Percentiles rank a stretch among this genome's conserved stretches.
phyloP scores from a whole-genome alignment of 495 filamentous ascomycete species.

The Penicillium bovifimosum region DNA sequence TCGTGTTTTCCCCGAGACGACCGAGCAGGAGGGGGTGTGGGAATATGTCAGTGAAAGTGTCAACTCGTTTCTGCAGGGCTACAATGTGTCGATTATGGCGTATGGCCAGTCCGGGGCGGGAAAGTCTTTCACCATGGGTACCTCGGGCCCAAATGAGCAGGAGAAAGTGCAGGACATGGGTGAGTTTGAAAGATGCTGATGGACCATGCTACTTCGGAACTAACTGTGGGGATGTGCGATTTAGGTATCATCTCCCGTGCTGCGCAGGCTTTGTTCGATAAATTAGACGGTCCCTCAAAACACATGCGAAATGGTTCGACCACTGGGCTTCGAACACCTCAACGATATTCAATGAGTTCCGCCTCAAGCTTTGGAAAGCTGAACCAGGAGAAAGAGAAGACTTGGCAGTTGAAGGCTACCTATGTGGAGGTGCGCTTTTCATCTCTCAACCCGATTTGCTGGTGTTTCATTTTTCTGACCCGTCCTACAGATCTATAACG shows the following conservation, averaged over 20 bases:
- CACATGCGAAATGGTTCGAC: conserved; percentile 50
- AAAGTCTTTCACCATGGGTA: conserved; percentile 99
- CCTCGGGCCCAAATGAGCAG: conserved; percentile 81
- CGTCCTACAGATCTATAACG: conserved; percentile 78
- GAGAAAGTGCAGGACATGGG: conserved; percentile 71
- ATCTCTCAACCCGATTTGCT: background rate
- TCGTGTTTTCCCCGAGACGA: conserved; percentile 80
- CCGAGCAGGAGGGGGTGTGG: conserved; percentile 88
- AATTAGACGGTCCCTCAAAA: conserved; percentile 55
- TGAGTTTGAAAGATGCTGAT: conserved; percentile 33
- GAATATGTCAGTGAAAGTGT: conserved; percentile 91
- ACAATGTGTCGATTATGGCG: conserved; percentile 97
- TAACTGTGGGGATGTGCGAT: background rate
- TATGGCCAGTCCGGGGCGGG: conserved; percentile 99
- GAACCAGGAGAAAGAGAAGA: conserved; percentile 71
- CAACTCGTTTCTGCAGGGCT: conserved; percentile 86
- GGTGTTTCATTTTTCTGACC: conserved; percentile 1
- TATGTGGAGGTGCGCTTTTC: conserved; percentile 75
- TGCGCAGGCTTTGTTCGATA: conserved; percentile 80
- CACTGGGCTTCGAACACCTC: conserved; percentile 71
- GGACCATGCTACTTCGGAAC: background rate
- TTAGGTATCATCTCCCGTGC: conserved; percentile 91
- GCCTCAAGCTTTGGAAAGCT: conserved; percentile 47
- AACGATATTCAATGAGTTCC: conserved; percentile 67
- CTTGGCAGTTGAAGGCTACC: conserved; percentile 89